These are phyloP conservation scores for Bruguiera hainesii DNA, from an alignment of 441 rosid species.

Conservation along the genomic window DNA sequence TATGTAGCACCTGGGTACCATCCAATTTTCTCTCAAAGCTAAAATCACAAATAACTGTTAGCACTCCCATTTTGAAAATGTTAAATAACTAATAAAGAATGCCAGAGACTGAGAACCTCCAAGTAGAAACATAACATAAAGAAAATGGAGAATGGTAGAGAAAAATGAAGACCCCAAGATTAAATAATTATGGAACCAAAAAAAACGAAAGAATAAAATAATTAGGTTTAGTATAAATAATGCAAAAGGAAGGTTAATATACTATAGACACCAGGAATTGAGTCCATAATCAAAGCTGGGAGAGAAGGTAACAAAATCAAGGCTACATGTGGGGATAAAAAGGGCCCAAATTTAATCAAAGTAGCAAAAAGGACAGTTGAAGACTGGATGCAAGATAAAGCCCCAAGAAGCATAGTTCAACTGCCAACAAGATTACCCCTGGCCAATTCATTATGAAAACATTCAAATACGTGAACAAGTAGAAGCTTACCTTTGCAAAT, in stretches of 20 bases:
- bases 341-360: neutral
- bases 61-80: neutral
- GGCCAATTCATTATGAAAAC: slow-evolving; percentile 5
- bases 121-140: neutral
- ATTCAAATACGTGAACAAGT: slow-evolving; percentile 1
- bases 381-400: neutral
- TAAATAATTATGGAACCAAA: too few relatives aligned
- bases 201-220: too few relatives aligned
- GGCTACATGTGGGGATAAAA: neutral
- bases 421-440: neutral
- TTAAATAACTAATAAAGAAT: neutral
- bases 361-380: neutral
- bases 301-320: slow-evolving; percentile 1
- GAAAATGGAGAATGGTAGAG: too few relatives aligned
- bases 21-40: neutral
- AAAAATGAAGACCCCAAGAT: too few relatives aligned
- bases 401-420: neutral
- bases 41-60: neutral
- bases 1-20: neutral
- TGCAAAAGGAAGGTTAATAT: too few relatives aligned
- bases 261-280: too few relatives aligned
- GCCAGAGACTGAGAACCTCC: neutral
- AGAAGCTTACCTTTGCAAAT: slow-evolving; percentile 59
- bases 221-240: too few relatives aligned
- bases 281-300: neutral